Conservation (phyloP, 176 grass and related monocot genomes). For the Rhynchospora breviuscula region DNA sequence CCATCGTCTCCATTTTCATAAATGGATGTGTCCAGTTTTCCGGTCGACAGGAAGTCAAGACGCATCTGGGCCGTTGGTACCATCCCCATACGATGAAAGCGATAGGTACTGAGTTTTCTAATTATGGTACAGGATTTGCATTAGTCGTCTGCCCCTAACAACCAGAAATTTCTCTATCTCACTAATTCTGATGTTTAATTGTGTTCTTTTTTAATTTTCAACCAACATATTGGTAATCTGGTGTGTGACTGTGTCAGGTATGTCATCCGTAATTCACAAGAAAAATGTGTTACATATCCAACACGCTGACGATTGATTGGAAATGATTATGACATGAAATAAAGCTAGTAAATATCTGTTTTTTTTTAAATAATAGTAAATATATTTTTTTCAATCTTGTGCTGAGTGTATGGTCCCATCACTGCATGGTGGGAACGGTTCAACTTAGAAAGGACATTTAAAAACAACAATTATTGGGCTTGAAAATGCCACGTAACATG, state of each 20-base stretch:
- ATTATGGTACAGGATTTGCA: neutral
- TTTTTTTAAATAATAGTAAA: no score
- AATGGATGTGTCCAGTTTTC: neutral
- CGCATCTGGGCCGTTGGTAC: neutral
- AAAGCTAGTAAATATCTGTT: no score
- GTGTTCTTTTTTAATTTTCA: no score
- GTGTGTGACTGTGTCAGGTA: no score
- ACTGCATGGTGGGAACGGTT: no score
- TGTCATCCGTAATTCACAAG: no score
- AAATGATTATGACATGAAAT: neutral
- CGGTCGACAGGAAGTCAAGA: constrained; percentile 7
- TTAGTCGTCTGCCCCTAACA: neutral
- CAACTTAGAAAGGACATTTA: neutral
- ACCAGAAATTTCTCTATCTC: neutral
- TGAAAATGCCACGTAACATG: neutral
- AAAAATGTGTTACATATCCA: neutral
- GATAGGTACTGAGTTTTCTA: neutral
- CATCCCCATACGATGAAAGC: neutral
- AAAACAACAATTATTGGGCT: neutral
- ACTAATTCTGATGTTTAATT: neutral
- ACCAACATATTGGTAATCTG: no score
- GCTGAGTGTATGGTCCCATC: no score
- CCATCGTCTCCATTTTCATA: neutral
- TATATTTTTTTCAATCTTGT: no score
- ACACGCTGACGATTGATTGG: neutral